A percentile compares a stretch with the other conserved stretches of the same genome.
Evolutionary conservation across 1,139 yeast species (phyloP).

Genomic region (Blastobotrys ciferrii): DNA sequence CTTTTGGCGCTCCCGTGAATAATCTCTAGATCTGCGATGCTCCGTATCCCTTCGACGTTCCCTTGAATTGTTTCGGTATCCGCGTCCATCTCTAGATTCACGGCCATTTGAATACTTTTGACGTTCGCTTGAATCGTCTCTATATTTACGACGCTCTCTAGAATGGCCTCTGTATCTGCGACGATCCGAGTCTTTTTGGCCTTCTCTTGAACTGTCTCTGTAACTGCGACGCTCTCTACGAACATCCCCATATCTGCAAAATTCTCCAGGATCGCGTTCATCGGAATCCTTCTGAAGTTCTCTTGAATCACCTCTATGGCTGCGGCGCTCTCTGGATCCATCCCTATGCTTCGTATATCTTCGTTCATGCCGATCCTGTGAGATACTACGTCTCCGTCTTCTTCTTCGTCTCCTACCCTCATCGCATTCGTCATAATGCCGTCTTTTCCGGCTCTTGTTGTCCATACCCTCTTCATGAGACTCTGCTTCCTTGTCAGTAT

Average conservation of each 20-base stretch:
- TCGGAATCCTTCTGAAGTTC: not conserved
- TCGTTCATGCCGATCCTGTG: conserved; percentile 3
- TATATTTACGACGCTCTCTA: not conserved
- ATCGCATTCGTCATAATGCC: conserved; percentile 13
- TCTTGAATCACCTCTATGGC: not conserved
- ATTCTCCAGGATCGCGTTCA: too few species aligned
- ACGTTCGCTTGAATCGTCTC: not conserved
- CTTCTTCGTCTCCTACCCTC: conserved; percentile 13
- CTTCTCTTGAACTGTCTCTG: too few species aligned
- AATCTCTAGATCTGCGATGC: too few species aligned
- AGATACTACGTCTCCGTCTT: conserved; percentile 7
- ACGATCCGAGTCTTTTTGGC: too few species aligned
- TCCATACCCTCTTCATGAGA: not conserved
- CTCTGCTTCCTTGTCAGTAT: not conserved
- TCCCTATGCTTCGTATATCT: conserved; percentile 4
- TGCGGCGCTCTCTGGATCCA: conserved; percentile 8
- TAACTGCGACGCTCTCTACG: too few species aligned
- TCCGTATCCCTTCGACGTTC: not conserved
- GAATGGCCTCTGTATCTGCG: not conserved
- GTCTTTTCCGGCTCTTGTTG: conserved; percentile 8
- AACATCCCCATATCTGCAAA: too few species aligned
- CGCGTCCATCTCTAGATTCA: not conserved
- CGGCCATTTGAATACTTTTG: not conserved
- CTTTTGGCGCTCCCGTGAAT: not conserved
- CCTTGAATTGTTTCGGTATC: not conserved